phyloP scores from a whole-genome alignment of 73 alveolate species.

The Paramecium octaurelia region DNA sequence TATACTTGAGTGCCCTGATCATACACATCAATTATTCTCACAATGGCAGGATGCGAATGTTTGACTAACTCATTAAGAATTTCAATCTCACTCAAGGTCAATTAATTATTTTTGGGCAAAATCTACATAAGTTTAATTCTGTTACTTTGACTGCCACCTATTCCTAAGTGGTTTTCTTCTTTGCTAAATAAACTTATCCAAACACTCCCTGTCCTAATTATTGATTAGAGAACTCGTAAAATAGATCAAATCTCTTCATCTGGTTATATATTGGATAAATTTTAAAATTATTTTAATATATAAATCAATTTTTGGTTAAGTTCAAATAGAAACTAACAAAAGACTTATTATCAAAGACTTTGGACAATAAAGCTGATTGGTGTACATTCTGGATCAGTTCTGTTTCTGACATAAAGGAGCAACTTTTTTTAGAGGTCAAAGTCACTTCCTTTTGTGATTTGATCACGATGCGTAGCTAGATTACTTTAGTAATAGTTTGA shows the following conservation, averaged over 20 bases:
- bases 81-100: background rate
- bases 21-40: background rate
- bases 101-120: background rate
- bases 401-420: background rate
- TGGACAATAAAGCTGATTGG: background rate
- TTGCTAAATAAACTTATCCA: background rate
- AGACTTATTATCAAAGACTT: background rate
- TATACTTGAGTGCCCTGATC: background rate
- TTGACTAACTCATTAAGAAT: background rate
- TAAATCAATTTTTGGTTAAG: background rate
- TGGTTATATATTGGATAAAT: background rate
- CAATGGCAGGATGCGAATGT: constrained; percentile 11
- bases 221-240: background rate
- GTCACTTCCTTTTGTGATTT: background rate
- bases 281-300: background rate
- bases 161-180: background rate
- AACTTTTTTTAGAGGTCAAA: background rate
- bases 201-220: background rate
- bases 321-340: background rate
- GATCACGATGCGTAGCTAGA: background rate
- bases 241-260: constrained; percentile 20
- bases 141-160: constrained; percentile 24
- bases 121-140: background rate
- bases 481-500: background rate
- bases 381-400: background rate